A percentile compares a stretch with the other conserved stretches of the same genome.
phyloP scores from a whole-genome alignment of 306 rosid species.

The Crotalaria pallida region DNA sequence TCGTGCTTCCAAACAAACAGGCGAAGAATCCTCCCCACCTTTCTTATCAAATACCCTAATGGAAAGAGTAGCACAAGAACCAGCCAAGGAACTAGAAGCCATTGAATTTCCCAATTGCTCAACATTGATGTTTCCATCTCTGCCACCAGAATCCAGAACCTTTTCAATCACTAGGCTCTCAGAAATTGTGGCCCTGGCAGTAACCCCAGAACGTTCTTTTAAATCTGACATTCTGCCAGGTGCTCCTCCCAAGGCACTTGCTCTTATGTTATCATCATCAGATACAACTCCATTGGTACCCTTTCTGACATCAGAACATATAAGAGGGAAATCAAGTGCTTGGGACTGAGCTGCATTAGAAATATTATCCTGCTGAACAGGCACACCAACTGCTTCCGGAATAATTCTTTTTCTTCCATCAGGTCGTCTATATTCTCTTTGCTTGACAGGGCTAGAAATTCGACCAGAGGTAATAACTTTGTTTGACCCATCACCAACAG shows the following conservation, averaged over 20 bases:
- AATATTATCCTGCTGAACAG: constrained; percentile 63
- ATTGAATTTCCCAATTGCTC: constrained; percentile 55
- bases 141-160: constrained; percentile 48
- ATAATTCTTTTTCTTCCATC: constrained; percentile 97
- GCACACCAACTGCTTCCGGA: constrained; percentile 95
- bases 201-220: constrained; percentile 68
- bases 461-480: constrained; percentile 53
- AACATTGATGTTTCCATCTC: constrained; percentile 56
- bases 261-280: constrained; percentile 46
- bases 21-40: constrained; percentile 58
- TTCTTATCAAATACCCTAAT: constrained; percentile 82
- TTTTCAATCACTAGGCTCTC: constrained; percentile 88
- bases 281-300: constrained; percentile 43
- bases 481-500: constrained; percentile 48
- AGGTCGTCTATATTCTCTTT: constrained; percentile 93
- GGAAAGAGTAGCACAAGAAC: constrained; percentile 54
- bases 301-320: constrained; percentile 48
- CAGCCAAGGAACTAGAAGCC: constrained; percentile 50
- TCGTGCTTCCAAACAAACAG: constrained; percentile 79
- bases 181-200: constrained; percentile 81
- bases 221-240: constrained; percentile 45
- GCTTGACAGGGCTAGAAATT: constrained; percentile 85
- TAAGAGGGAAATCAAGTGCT: constrained; percentile 54
- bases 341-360: constrained; percentile 52
- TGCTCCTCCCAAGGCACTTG: constrained; percentile 48